Evolutionary conservation across 2,329 filamentous ascomycete species (phyloP), one percentile per base, ranked within the genome.

Genomic region (Diaporthe eres): DNA sequence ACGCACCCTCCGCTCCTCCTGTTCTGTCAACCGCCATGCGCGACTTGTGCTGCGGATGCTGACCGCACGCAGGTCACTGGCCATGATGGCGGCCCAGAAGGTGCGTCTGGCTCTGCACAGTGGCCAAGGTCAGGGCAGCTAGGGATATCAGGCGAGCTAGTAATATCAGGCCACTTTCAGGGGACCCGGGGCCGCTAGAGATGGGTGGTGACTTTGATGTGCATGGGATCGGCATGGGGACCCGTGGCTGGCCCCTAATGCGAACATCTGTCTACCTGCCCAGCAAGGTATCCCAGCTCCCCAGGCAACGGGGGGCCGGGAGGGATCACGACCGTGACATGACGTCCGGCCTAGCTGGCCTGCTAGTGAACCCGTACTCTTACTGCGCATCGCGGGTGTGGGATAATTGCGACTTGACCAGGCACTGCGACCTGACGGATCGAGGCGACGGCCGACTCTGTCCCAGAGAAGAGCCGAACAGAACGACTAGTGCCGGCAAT

Each of bases 81-180:
- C 63, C 63, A 39, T 53, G 15, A 39, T 53, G 63, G 22, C 63
- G 63, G 63, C 31, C 47, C 44, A 68, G 31, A 49, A 49, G 31
- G 13, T 68, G 63, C 44, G 31, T 68, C 63, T 53, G 19, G 63
- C 31, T 51, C 63, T 68, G 44, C 63, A 68, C 44, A 22, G 12
- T 25, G 13, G 44, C 63, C 63, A 68, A 53, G 63, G 63, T 68
- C 44, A 68, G 65, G 65, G 65, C 65, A 68, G 65, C 65, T 53
- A 42, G 47, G 31, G 47, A 53, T 53, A 53, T 42, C 47, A 68
- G 65, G 65, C 65, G 65, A 53, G 65, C 65, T 53, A 53, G 47
- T 68, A 53, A 68, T 68, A 74, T 74, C 72, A 74, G 72, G 72
- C 72, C 72, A 74, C 72, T 74, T 74, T 42, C 72, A 71, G 63